Evolutionary conservation across 305 asterid genomes (phyloP), one percentile per base, ranked within the genome.

Genomic region (Striga hermonthica): DNA sequence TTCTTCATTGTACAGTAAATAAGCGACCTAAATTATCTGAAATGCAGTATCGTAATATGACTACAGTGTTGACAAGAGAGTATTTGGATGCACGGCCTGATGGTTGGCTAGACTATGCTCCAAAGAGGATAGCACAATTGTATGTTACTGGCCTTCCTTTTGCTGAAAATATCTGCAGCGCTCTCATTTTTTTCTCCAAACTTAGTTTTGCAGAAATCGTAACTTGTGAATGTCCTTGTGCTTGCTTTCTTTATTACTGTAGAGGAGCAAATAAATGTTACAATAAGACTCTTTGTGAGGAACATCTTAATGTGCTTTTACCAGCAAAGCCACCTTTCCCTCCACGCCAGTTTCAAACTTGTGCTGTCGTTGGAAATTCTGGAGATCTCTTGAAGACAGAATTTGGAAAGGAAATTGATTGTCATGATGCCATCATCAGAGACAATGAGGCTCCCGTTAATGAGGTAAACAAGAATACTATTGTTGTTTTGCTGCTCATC

Each of bases 1-100:
- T 58, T 47, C 34, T 69, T 57, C 67, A 49, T 37, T 56, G 60
- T 67, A 34, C 67, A 41, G 60, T 56, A 60, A 81, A 63, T 75
- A 66, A 77, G 69, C 47, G 31, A 22, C 79, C 69, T 73, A 48
- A 49, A 63, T 73, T 64, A 55, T 80, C 78, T 84, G 72, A 74
- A 76, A 53, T 92, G 97, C 95, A 89, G 98, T 92, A 92, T 78
- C 98, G 96, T 70, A 92, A 89, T 87, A 92, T 92, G 98, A 92
- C 97, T 65, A 92, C 98, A 71, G 95, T 89, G 67, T 85, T 92
- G 83, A 89, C 98, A 47, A 79, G 98, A 74, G 98, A 92, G 75
- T 92, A 92, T 76, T 81, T 92, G 66, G 97, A 92, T 80, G 79
- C 91, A 64, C 88, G 97, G 4, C 97, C 98, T 39, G 94, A 86